Evolutionary conservation across 2,329 filamentous ascomycete genomes (phyloP).

Genomic region (Metarhizium album): DNA sequence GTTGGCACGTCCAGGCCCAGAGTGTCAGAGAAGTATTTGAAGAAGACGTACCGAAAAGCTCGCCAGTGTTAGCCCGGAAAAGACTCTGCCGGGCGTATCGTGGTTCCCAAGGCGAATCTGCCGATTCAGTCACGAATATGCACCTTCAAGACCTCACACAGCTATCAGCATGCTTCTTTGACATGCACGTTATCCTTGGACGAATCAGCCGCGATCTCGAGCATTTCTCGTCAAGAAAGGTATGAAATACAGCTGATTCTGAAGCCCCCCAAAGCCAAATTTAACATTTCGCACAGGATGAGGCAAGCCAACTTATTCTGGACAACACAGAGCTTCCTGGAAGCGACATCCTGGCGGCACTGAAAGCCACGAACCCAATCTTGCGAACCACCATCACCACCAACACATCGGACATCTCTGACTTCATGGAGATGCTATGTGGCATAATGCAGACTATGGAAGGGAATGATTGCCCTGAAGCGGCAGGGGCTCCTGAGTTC

Average conservation of each 20-base stretch:
- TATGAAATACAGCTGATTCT: not conserved
- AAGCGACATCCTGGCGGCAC: not conserved
- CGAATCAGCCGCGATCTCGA: not conserved
- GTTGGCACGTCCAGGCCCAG: not conserved
- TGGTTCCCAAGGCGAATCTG: not conserved
- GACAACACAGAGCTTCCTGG: not conserved
- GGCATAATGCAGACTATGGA: not conserved
- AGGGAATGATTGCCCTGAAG: not conserved
- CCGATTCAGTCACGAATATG: not conserved
- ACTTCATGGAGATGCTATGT: not conserved
- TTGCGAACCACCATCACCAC: not conserved
- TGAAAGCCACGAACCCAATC: not conserved
- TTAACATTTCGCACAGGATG: not conserved
- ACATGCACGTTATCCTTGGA: conserved; percentile 1
- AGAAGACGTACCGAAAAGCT: not conserved
- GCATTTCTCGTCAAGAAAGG: not conserved
- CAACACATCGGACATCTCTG: not conserved
- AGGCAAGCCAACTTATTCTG: not conserved
- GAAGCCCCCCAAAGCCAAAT: not conserved
- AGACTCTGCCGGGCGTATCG: not conserved
- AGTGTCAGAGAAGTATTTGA: not conserved
- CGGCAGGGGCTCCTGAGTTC: not conserved
- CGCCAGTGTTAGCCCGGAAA: not conserved
- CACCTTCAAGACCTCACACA: not conserved
- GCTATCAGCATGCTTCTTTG: not conserved